These are phyloP conservation scores for Cordyceps tenuipes DNA, from an alignment of 2,329 filamentous ascomycete species.

Conservation along the genomic window DNA sequence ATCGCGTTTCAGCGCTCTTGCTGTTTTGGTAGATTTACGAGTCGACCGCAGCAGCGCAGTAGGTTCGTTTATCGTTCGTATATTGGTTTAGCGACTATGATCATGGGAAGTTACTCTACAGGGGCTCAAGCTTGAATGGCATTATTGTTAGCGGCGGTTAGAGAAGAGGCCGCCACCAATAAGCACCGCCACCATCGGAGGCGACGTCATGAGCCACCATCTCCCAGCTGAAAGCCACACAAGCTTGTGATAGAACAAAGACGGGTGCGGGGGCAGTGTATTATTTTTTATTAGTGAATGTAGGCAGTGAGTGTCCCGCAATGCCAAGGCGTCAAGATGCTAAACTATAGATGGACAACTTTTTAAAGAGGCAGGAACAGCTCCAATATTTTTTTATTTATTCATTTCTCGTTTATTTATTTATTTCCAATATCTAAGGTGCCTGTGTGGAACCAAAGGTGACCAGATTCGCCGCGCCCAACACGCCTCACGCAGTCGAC, in stretches of 20 bases:
- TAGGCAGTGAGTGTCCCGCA: too few relatives aligned
- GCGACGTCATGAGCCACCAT: constrained; percentile 11
- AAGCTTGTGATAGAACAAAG: constrained; percentile 8
- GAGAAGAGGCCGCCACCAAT: constrained; percentile 8
- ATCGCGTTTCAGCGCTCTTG: background rate
- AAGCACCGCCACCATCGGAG: constrained; percentile 2
- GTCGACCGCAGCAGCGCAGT: background rate
- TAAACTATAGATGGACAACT: too few relatives aligned
- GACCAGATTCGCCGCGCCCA: background rate
- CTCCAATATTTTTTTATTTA: too few relatives aligned
- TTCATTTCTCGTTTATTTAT: background rate
- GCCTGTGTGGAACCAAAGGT: background rate
- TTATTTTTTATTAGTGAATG: too few relatives aligned
- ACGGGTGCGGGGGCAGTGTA: background rate
- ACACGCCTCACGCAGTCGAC: background rate
- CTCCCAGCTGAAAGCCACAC: constrained; percentile 2
- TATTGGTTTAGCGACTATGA: background rate
- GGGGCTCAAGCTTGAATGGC: background rate
- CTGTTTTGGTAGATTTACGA: background rate
- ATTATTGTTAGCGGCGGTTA: constrained; percentile 7
- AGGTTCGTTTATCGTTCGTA: background rate
- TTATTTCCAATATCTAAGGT: background rate
- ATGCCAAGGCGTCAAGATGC: too few relatives aligned
- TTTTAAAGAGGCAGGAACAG: too few relatives aligned
- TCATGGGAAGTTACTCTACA: background rate